A percentile compares a stretch with the other conserved stretches of the same genome.
These are phyloP conservation scores for Pseudogymnoascus sp. DNA, from an alignment of 2,329 filamentous ascomycete species.

Conservation along the genomic window DNA sequence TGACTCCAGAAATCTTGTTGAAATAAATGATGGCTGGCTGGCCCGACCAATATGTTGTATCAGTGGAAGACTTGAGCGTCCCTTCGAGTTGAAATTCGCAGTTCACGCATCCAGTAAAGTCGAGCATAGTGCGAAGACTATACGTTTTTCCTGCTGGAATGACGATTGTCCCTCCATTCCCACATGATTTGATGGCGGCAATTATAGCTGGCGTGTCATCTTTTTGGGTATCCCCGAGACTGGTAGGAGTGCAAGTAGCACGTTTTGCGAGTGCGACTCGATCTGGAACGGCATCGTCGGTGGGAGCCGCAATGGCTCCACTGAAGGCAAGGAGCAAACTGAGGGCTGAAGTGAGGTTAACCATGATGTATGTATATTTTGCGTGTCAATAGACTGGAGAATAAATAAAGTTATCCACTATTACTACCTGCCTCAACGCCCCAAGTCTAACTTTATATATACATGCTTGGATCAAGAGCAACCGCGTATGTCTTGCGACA, in stretches of 20 bases:
- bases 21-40: conserved; percentile 34
- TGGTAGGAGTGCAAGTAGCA: conserved; percentile 19
- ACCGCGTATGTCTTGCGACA: not conserved
- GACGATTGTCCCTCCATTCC: conserved; percentile 35
- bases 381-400: not conserved
- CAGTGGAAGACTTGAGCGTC: conserved; percentile 31
- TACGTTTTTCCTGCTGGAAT: conserved; percentile 36
- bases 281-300: not conserved
- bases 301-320: not conserved
- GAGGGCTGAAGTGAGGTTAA: not conserved
- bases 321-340: not conserved
- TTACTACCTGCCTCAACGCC: not conserved
- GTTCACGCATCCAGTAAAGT: conserved; percentile 34
- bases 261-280: conserved; percentile 12
- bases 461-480: too few species aligned
- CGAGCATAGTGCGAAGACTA: conserved; percentile 34
- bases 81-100: conserved; percentile 41
- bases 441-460: not conserved
- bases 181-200: conserved; percentile 32
- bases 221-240: conserved; percentile 18
- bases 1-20: conserved; percentile 30
- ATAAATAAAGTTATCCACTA: not conserved
- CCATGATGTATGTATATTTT: not conserved
- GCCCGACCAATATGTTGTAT: conserved; percentile 36
- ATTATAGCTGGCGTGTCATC: conserved; percentile 38